Percentiles rank a stretch among this genome's conserved stretches.
Conservation (phyloP, 2,329 filamentous ascomycete genomes). For the Lachnellula cervina region DNA sequence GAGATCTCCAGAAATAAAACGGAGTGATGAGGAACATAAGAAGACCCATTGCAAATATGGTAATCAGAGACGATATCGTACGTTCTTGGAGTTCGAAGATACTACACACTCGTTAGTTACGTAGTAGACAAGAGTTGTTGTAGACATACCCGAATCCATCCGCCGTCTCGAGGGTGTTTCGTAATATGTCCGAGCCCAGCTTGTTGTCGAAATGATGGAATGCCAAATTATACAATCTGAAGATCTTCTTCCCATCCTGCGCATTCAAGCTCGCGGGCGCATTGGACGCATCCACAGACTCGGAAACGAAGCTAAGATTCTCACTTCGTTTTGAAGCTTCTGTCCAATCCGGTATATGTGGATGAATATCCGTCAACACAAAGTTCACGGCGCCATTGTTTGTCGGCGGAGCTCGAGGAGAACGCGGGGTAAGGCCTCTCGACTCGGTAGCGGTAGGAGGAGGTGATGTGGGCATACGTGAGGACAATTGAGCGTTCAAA, state of each 20-base stretch:
- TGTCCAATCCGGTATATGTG: slow-evolving; percentile 57
- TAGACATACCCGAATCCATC: slow-evolving; percentile 54
- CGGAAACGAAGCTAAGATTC: slow-evolving; percentile 54
- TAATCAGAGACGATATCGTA: slow-evolving; percentile 48
- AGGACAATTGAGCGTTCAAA: slow-evolving; percentile 45
- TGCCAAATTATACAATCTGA: slow-evolving; percentile 67
- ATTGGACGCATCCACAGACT: slow-evolving; percentile 60
- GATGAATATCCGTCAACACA: slow-evolving; percentile 62
- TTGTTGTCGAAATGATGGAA: slow-evolving; percentile 74
- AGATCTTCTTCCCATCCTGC: slow-evolving; percentile 46
- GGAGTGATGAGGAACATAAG: slow-evolving; percentile 49
- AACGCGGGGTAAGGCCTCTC: slow-evolving; percentile 17
- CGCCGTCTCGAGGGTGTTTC: slow-evolving; percentile 58
- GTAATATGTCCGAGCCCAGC: slow-evolving; percentile 55
- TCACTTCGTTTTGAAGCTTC: slow-evolving; percentile 46
- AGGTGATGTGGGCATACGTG: slow-evolving; percentile 22
- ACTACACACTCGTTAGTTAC: slow-evolving; percentile 24
- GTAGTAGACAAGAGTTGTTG: neutral
- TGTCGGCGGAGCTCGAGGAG: slow-evolving; percentile 18
- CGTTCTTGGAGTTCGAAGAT: slow-evolving; percentile 74
- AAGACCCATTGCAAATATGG: slow-evolving; percentile 48
- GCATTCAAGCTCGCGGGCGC: slow-evolving; percentile 48
- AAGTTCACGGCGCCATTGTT: slow-evolving; percentile 44
- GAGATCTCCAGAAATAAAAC: slow-evolving; percentile 39
- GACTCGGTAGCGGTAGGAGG: slow-evolving; percentile 9